These are phyloP conservation scores for Penicillium vulpinum DNA, from an alignment of 2,329 filamentous ascomycete species.

Conservation along the genomic window DNA sequence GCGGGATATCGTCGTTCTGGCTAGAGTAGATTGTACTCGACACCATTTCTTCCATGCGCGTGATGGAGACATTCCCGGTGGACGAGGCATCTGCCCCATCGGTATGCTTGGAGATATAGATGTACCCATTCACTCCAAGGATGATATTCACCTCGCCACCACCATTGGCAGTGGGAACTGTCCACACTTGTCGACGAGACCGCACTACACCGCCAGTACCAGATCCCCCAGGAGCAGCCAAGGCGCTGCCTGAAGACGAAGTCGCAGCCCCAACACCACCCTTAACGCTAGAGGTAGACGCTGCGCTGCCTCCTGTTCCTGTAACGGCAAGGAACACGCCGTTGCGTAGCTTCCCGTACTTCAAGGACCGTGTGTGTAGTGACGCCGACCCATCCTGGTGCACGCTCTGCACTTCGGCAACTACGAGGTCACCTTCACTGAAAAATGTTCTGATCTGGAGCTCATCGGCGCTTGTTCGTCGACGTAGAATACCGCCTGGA, in stretches of 20 bases:
- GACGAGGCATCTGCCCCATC: slow-evolving; percentile 50
- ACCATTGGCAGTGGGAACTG: slow-evolving; percentile 55
- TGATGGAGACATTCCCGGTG: slow-evolving; percentile 63
- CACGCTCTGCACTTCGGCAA: slow-evolving; percentile 91
- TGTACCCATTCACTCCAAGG: slow-evolving; percentile 93
- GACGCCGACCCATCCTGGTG: slow-evolving; percentile 82
- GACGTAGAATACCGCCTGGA: slow-evolving; percentile 86
- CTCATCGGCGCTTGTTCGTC: slow-evolving; percentile 92
- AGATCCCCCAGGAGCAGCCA: slow-evolving; percentile 63
- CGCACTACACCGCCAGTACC: slow-evolving; percentile 71
- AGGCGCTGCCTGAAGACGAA: slow-evolving; percentile 50
- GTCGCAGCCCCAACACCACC: slow-evolving; percentile 37
- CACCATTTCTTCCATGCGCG: slow-evolving; percentile 82
- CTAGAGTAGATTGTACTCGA: slow-evolving; percentile 87
- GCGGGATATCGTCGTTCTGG: slow-evolving; percentile 83
- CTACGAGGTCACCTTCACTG: slow-evolving; percentile 86
- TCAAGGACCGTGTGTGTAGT: slow-evolving; percentile 84
- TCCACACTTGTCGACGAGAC: slow-evolving; percentile 83
- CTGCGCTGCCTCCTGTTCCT: slow-evolving; percentile 71
- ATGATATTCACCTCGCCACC: slow-evolving; percentile 73
- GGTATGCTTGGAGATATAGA: slow-evolving; percentile 88
- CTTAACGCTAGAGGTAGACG: slow-evolving; percentile 40
- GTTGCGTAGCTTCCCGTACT: slow-evolving; percentile 94
- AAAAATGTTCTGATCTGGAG: slow-evolving; percentile 98
- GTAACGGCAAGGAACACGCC: slow-evolving; percentile 82